Base-by-base conservation (phyloP, 129 eudicot genomes). In the Chrysanthemum makinoi region DNA sequence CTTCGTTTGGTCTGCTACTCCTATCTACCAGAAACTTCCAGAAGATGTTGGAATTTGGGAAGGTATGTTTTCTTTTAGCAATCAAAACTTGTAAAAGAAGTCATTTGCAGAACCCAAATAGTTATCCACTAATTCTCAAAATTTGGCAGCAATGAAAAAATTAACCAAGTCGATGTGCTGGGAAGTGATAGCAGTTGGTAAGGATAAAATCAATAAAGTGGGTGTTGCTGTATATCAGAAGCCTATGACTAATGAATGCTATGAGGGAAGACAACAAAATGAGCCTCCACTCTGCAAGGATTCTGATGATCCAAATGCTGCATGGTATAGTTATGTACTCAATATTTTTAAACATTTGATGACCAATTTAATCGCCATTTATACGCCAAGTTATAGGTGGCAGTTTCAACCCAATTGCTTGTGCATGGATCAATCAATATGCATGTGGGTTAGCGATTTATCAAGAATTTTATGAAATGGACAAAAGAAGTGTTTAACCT, bases 1-100 rank as follows among this genome's bases (percentile, higher is more conserved):
- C 81, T 91, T 91, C 76, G 95, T 91, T 20, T 91, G 97, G 97
- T 91, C 97, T 78, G 97, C 97, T 44, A 91, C 97, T 69, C 97
- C 97, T 44, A 76, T 91, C 70, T 91, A 91, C 70, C 96, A 84
- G 84, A 91, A 83, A 58, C 74, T 75, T 69, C 75, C 84, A 4
- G 97, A 91, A 84, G 97, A 91, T 82, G 95, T 81, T 68, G 95
- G 80, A 77, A 91, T 91, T 75, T 86, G 92, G 97, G 82, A 91
- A 20, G 97, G 97, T 88, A 80, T 19, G 57, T 46, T 39, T 10
- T 52, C 28, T 49, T 55, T 24, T 44, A 51, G 28, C 28, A 39
- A 53, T 39, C 0, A 28, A 11, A 43, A 11, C 35, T 62, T 58
- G 35, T 19, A 56, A 6, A 46, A 72, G 26, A 39, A 24, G 60